Evolutionary conservation across 345 rosid genomes (phyloP).

Genomic region (Lepidium sativum): DNA sequence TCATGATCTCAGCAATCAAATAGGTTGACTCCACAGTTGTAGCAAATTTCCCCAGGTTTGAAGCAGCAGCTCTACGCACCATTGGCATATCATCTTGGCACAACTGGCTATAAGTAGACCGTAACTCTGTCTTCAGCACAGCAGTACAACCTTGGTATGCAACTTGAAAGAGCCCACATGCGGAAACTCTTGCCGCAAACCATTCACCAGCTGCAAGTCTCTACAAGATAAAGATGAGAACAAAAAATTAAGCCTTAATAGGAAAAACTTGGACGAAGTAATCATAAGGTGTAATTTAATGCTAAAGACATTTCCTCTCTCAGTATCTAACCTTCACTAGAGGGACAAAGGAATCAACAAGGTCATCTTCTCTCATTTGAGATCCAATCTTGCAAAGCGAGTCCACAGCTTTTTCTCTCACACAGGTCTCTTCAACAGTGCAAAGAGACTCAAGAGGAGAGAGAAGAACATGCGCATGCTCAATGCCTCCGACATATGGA

Average conservation of each 20-base stretch:
- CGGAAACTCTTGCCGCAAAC: conserved; percentile 95
- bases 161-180: conserved; percentile 84
- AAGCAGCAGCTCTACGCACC: conserved; percentile 96
- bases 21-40: conserved; percentile 71
- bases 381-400: conserved; percentile 82
- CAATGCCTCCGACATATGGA: conserved; percentile 88
- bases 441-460: conserved; percentile 83
- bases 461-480: conserved; percentile 64
- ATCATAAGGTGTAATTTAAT: not conserved
- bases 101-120: conserved; percentile 60
- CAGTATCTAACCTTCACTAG: conserved; percentile 62
- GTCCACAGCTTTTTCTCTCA: conserved; percentile 86
- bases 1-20: conserved; percentile 79
- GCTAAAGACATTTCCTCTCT: not conserved
- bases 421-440: conserved; percentile 89
- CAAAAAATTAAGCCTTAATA: not conserved
- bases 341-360: conserved; percentile 70
- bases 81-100: conserved; percentile 99
- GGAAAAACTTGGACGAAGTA: not conserved
- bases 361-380: conserved; percentile 81
- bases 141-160: conserved; percentile 84
- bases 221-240: conserved; percentile 30
- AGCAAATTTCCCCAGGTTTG: conserved; percentile 93
- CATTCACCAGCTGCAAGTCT: conserved; percentile 94
- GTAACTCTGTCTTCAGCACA: conserved; percentile 60